Base-by-base conservation (phyloP, 2,329 filamentous ascomycete species). In the Alternaria infectoria region DNA sequence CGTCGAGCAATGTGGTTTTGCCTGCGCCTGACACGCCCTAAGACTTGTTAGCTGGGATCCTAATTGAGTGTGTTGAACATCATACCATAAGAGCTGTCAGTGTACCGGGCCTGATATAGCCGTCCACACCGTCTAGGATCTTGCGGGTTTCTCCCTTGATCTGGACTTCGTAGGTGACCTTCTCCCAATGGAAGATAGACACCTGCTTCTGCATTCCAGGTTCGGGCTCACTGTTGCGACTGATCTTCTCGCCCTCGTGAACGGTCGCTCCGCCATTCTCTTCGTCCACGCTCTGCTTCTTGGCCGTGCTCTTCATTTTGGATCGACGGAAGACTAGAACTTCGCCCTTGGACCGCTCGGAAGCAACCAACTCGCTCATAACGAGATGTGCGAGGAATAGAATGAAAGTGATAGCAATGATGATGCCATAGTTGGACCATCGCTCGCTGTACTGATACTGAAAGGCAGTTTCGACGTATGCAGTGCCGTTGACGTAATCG, bases 1-100 rank as follows among this genome's bases (percentile, higher is more conserved):
- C 91, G 79, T 97, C 91, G 23, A 97, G 84, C 21, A 97, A 86
- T 1, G 93, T 96, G 0, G 93, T 97, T 80, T 97, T 97, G 61
- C 93, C 93, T 13, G 93, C 93, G 65, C 93, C 93, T 28, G 69
- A 65, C 10, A 65, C 68, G 15, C 55, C 91, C 93, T 96, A 5
- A 96, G 83, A 47, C 91, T 92, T 9, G 93, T 67, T 44, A 96
- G 80, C 9, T 91, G 1, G 26, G 26, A 28, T 28, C 5, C 10
- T 28, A 28, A 28, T 28, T 28, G 26, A 28, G 1, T 28, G 26
- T 28, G 10, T 28, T 5, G 26, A 28, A 28, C 26, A 28, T 28
- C 26, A 44, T 69, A 73, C 91, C 77, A 77, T 77, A 0, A 77
- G 67, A 6, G 74, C 73, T 2, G 74, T 76, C 21, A 87, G 76